A percentile compares a stretch with the other conserved stretches of the same genome.
Conservation (phyloP, 305 asterid species). For the Fraxinus velutina region DNA sequence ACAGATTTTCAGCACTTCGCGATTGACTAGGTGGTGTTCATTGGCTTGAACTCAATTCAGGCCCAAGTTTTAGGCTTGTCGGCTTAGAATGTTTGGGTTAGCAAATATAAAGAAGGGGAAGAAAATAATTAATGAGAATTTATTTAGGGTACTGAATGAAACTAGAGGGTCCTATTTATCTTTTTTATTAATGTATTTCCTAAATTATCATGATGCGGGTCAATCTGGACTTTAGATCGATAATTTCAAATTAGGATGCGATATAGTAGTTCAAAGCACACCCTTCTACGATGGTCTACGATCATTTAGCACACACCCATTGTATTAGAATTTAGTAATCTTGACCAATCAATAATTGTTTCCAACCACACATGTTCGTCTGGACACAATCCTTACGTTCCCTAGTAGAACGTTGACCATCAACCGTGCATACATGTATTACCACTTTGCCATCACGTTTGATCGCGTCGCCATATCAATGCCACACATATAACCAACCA, state of each 20-base stretch:
- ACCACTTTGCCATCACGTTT: neutral
- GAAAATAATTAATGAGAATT: neutral
- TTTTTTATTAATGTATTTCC: neutral
- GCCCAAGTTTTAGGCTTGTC: neutral
- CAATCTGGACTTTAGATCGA: neutral
- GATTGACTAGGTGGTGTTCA: neutral
- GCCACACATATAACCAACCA: neutral
- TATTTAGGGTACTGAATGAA: neutral
- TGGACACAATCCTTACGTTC: neutral
- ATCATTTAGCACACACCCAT: neutral
- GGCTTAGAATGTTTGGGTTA: neutral
- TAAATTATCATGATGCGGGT: neutral
- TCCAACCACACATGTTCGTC: neutral
- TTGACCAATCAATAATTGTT: neutral
- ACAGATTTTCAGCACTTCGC: neutral
- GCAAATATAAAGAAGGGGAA: neutral
- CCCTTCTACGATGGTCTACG: neutral
- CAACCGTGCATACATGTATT: neutral
- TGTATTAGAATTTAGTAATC: neutral
- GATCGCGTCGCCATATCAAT: neutral
- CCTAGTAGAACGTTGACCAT: neutral
- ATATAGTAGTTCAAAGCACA: neutral
- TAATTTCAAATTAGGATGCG: neutral
- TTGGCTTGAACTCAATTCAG: neutral
- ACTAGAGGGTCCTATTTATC: neutral